Conservation (phyloP, 2,329 filamentous ascomycete genomes). For the Pseudopithomyces chartarum region DNA sequence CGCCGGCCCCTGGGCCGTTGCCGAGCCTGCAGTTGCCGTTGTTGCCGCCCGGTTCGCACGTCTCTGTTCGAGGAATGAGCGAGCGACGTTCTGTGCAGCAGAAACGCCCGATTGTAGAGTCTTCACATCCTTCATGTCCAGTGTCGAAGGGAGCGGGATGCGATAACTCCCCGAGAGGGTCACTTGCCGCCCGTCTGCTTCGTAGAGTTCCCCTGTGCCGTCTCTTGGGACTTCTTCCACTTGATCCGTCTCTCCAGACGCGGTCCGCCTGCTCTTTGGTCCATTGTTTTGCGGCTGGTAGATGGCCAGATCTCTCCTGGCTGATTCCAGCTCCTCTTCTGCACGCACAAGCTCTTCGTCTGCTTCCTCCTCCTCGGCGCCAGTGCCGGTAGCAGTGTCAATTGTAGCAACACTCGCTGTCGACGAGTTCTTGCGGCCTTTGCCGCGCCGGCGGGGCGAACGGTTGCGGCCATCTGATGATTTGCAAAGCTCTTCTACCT, state of each 20-base stretch:
- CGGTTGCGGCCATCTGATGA: slow-evolving; percentile 20
- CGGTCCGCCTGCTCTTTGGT: slow-evolving; percentile 7
- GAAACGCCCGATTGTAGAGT: slow-evolving; percentile 41
- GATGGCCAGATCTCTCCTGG: slow-evolving; percentile 34
- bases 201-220: background rate
- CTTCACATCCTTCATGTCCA: slow-evolving; percentile 39
- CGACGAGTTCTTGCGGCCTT: slow-evolving; percentile 34
- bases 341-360: slow-evolving; percentile 39
- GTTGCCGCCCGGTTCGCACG: slow-evolving; percentile 16
- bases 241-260: slow-evolving; percentile 17
- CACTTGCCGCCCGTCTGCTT: slow-evolving; percentile 32
- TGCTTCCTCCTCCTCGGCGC: slow-evolving; percentile 32
- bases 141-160: slow-evolving; percentile 40
- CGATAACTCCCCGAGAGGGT: slow-evolving; percentile 43
- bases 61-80: slow-evolving; percentile 37
- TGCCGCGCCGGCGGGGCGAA: slow-evolving; percentile 39
- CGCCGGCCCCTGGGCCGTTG: slow-evolving; percentile 10
- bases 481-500: slow-evolving; percentile 43
- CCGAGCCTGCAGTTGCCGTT: background rate
- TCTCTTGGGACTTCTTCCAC: slow-evolving; percentile 37
- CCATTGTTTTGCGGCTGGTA: slow-evolving; percentile 22
- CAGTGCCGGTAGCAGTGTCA: slow-evolving; percentile 6
- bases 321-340: slow-evolving; percentile 40
- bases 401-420: slow-evolving; percentile 27
- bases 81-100: slow-evolving; percentile 41